Base-by-base conservation (phyloP, 768 basidiomycete genomes). In the Panellus pusillus region DNA sequence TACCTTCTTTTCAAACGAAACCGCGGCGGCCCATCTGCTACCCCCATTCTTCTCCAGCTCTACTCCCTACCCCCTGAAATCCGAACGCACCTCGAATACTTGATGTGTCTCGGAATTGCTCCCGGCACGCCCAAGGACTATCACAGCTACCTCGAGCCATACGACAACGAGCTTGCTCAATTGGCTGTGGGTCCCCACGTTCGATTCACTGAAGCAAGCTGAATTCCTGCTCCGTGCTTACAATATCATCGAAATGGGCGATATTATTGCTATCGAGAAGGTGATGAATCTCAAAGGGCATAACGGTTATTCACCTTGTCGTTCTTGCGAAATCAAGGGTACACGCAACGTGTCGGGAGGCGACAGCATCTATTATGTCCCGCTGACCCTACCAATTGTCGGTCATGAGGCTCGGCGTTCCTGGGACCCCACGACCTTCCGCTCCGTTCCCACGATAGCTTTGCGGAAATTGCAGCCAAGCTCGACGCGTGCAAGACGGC, bases 281-380 rank as follows among this genome's bases (percentile, higher is more conserved):
- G 38, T 68, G 12, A 36, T 74, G 44, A 44, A 61, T 2, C 66
- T 74, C 31, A 75, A 74, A 52, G 74, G 76, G 0, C 72, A 71
- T 31, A 77, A 74, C 51, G 65, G 50, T 0, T 36, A 65, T 11
- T 58, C 28, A 44, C 73, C 71, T 0, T 78, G 74, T 50, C 65
- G 65, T 1, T 62, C 61, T 0, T 76, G 75, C 60, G 50, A 63
- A n/a, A 71, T 75, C n/a, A 41, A 51, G 28, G 72, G 60, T n/a
- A 46, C 66, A 0, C 58, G 51, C 5, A 57, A 57, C 42, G 38
- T 57, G 5, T 40, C 49, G 40, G 70, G 15, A 32, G 70, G 13
- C 43, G 70, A 27, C 65, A 73, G 35, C 27, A 60, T 27, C 28
- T 64, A 11, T 37, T 53, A 17, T 62, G 69, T 46, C 2, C 14